Percentiles rank a stretch among this genome's conserved stretches.
phyloP scores from a whole-genome alignment of 306 rosid species.

The Prunus armeniaca region DNA sequence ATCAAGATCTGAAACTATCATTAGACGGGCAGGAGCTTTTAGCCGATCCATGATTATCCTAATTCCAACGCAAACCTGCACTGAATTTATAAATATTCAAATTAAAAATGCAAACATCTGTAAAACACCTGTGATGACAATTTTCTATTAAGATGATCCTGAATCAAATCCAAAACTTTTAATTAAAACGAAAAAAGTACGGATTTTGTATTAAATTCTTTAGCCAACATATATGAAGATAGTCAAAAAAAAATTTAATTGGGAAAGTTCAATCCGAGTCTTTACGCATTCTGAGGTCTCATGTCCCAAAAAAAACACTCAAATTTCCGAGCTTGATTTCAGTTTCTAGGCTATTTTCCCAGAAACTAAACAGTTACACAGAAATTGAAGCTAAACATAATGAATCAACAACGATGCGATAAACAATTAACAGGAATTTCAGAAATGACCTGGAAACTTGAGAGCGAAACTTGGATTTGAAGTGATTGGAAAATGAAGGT shows the following conservation, averaged over 20 bases:
- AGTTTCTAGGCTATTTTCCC: slow-evolving; percentile 1
- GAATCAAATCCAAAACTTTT: not conserved
- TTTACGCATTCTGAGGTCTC: not conserved
- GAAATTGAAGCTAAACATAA: not conserved
- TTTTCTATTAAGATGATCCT: not conserved
- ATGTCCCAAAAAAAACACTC: not conserved
- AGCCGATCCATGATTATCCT: slow-evolving; percentile 63
- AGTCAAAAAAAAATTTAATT: not conserved
- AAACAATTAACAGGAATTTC: not conserved
- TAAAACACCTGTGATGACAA: too few species aligned
- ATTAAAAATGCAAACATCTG: not conserved
- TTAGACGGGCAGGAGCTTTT: slow-evolving; percentile 55
- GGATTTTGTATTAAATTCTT: not conserved
- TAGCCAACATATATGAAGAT: not conserved
- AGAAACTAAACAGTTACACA: slow-evolving; percentile 11
- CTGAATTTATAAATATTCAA: not conserved
- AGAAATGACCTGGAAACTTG: slow-evolving; percentile 11
- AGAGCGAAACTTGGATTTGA: not conserved
- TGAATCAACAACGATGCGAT: not conserved
- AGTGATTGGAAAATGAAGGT: not conserved
- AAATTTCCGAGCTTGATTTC: not conserved
- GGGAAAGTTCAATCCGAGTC: not conserved
- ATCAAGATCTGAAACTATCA: slow-evolving; percentile 99
- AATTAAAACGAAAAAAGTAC: not conserved
- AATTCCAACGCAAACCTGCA: slow-evolving; percentile 32